Percentiles rank a stretch among this genome's conserved stretches.
Evolutionary conservation across 108 stramenopile species (phyloP).

Genomic region (Chaetoceros muelleri): DNA sequence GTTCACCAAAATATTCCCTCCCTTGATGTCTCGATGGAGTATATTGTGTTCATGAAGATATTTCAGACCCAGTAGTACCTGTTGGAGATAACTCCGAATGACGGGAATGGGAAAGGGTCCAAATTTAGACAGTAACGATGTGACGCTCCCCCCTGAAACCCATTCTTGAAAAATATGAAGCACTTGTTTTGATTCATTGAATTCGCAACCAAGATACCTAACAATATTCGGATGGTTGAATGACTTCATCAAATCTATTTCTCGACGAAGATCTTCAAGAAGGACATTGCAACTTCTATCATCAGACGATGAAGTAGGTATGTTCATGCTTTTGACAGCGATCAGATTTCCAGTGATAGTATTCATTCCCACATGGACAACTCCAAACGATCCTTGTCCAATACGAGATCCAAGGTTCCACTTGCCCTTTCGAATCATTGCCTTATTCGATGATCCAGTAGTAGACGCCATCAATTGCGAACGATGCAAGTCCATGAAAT

Average conservation of each 20-base stretch:
- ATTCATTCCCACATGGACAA: conserved; percentile 93
- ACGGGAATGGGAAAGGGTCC: conserved; percentile 77
- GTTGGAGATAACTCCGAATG: conserved; percentile 65
- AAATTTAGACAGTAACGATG: conserved; percentile 68
- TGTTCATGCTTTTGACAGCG: conserved; percentile 70
- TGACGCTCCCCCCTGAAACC: conserved; percentile 89
- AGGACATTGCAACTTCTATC: conserved; percentile 1
- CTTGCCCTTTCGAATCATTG: conserved; percentile 51
- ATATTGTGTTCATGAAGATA: conserved; percentile 86
- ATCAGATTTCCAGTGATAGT: conserved; percentile 76
- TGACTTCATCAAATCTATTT: conserved; percentile 85
- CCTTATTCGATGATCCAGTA: conserved; percentile 2
- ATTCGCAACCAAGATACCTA: conserved; percentile 83
- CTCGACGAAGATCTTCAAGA: conserved; percentile 51
- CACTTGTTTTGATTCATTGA: conserved; percentile 41
- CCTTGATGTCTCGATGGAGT: conserved; percentile 94
- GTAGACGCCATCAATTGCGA: conserved; percentile 9
- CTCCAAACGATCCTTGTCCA: conserved; percentile 88
- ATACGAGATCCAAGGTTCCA: conserved; percentile 88
- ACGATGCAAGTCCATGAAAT: conserved; percentile 1
- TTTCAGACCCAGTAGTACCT: conserved; percentile 81
- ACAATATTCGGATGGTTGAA: conserved; percentile 91
- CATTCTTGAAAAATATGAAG: conserved; percentile 97
- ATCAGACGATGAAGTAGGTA: conserved; percentile 6
- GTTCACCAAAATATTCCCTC: conserved; percentile 91